Evolutionary conservation across 352 stramenopile genomes (phyloP).

Genomic region (Saprolegnia diclina): DNA sequence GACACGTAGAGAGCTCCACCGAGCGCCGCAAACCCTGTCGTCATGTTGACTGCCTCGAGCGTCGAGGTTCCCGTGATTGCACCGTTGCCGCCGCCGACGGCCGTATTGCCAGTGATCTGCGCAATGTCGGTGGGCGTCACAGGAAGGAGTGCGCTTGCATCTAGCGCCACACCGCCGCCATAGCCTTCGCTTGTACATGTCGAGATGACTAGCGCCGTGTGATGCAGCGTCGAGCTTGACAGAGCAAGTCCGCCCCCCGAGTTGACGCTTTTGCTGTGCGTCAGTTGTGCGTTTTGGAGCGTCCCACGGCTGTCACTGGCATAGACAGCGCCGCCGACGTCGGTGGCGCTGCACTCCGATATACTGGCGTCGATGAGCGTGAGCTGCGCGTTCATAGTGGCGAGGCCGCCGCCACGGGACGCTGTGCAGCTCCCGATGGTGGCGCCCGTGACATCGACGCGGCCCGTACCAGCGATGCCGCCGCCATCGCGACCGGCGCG

Average conservation of each 20-base stretch:
- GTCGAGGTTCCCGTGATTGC: not conserved
- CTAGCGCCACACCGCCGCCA: not conserved
- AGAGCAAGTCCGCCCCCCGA: conserved; percentile 16
- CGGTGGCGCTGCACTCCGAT: conserved; percentile 26
- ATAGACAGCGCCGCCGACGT: conserved; percentile 38
- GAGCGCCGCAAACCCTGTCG: not conserved
- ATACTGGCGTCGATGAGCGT: conserved; percentile 33
- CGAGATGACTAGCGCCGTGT: not conserved
- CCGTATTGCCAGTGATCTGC: not conserved
- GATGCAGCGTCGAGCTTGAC: not conserved
- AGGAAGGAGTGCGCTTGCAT: not conserved
- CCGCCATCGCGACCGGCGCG: conserved; percentile 32
- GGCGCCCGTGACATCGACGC: conserved; percentile 36
- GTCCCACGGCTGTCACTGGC: conserved; percentile 25
- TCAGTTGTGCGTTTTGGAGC: not conserved
- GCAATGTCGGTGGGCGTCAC: not conserved
- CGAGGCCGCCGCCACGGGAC: conserved; percentile 34
- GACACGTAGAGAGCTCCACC: conserved; percentile 2
- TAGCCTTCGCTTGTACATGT: not conserved
- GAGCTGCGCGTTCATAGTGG: conserved; percentile 30
- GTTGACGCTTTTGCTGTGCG: not conserved
- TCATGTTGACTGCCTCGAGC: not conserved
- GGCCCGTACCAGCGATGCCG: conserved; percentile 31
- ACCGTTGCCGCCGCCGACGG: not conserved
- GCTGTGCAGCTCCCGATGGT: conserved; percentile 1